A percentile compares a stretch with the other conserved stretches of the same genome.
Evolutionary conservation across 441 rosid genomes (phyloP).

Genomic region (Syzygium syzygioides): DNA sequence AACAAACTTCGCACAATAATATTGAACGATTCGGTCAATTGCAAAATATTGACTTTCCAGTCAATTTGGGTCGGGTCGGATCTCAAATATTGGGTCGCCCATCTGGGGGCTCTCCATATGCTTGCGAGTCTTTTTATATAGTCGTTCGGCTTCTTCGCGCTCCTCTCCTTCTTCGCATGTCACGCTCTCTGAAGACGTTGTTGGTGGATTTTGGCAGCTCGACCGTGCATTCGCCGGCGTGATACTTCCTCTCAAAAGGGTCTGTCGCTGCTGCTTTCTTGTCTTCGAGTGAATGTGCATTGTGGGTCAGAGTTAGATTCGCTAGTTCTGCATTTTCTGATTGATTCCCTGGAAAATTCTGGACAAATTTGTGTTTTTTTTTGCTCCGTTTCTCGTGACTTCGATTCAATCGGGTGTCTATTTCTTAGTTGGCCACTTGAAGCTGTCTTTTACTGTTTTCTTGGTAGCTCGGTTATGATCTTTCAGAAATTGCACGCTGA

Average conservation of each 20-base stretch:
- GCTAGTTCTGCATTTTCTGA: not conserved
- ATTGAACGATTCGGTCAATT: not conserved
- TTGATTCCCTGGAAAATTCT: not conserved
- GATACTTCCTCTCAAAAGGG: not conserved
- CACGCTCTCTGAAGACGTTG: not conserved
- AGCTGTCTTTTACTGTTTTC: not conserved
- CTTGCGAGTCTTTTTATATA: not conserved
- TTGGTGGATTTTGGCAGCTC: not conserved
- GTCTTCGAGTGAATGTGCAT: not conserved
- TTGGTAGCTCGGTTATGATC: not conserved
- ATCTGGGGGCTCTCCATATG: not conserved
- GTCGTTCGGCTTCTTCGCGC: not conserved
- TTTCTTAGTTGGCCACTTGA: not conserved
- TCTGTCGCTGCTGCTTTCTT: not conserved
- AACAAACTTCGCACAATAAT: fast-evolving
- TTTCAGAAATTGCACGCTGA: not conserved
- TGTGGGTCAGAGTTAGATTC: not conserved
- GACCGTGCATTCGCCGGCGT: not conserved
- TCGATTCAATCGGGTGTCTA: not conserved
- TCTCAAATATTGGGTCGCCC: not conserved
- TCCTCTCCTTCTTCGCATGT: not conserved
- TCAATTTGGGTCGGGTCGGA: not conserved
- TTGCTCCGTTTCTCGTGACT: not conserved
- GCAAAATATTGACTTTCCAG: not conserved
- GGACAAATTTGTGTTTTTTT: not conserved